These are phyloP conservation scores for Saccharomycopsis sp. DNA, from an alignment of 805 yeast genomes.

Conservation along the genomic window DNA sequence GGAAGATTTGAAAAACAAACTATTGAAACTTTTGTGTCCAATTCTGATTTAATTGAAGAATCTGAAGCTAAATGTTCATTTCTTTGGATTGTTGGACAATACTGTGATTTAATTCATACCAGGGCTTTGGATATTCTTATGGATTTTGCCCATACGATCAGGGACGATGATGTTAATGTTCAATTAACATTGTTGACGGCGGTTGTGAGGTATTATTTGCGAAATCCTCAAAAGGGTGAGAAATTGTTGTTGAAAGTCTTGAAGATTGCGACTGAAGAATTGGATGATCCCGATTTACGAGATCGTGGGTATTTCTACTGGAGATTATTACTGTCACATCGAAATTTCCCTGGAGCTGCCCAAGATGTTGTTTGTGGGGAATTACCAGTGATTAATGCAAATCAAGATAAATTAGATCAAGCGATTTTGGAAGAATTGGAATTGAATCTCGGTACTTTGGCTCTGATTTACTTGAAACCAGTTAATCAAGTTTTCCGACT, in stretches of 20 bases:
- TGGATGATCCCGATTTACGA: slow-evolving; percentile 77
- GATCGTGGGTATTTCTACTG: slow-evolving; percentile 83
- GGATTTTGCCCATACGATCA: slow-evolving; percentile 39
- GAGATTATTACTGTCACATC: slow-evolving; percentile 58
- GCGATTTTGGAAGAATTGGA: slow-evolving; percentile 72
- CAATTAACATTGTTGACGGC: slow-evolving; percentile 72
- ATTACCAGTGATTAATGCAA: slow-evolving; percentile 57
- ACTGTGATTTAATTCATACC: slow-evolving; percentile 37
- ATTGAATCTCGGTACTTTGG: slow-evolving; percentile 72
- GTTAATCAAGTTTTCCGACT: slow-evolving; percentile 71
- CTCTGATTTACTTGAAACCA: slow-evolving; percentile 80
- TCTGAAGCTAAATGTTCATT: slow-evolving; percentile 73
- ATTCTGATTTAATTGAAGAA: slow-evolving; percentile 53
- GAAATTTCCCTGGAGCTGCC: slow-evolving; percentile 35
- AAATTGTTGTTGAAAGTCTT: slow-evolving; percentile 50
- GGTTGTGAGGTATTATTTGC: slow-evolving; percentile 58
- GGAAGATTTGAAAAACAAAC: not conserved
- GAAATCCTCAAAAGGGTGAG: slow-evolving; percentile 48
- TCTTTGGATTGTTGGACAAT: slow-evolving; percentile 81
- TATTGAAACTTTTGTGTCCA: slow-evolving; percentile 21
- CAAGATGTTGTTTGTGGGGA: slow-evolving; percentile 51
- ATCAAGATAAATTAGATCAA: slow-evolving; percentile 65
- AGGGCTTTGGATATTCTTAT: slow-evolving; percentile 30
- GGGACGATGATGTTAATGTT: slow-evolving; percentile 64
- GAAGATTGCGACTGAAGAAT: slow-evolving; percentile 64